Percentiles rank a stretch among this genome's conserved stretches.
These are phyloP conservation scores for Puccinellia tenuiflora DNA, from an alignment of 176 grass and related monocot genomes.

Conservation along the genomic window DNA sequence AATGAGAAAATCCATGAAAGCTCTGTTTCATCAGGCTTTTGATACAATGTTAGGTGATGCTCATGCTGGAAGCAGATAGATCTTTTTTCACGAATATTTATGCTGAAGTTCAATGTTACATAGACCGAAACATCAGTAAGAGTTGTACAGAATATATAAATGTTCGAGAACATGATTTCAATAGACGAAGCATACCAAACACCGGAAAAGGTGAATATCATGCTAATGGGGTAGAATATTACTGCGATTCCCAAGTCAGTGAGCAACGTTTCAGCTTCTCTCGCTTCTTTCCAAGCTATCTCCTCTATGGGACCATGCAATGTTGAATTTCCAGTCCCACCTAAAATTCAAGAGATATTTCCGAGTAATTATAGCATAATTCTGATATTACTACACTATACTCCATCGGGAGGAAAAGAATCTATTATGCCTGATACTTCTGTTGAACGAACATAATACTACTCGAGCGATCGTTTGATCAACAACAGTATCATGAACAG, in stretches of 20 bases:
- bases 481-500: background rate
- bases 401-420: background rate
- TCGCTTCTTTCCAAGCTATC: constrained; percentile 80
- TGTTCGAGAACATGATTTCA: background rate
- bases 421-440: background rate
- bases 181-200: background rate
- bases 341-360: constrained; percentile 32
- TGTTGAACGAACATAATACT: background rate
- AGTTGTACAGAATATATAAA: background rate
- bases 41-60: background rate
- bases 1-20: background rate
- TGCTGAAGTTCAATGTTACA: background rate
- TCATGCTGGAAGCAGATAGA: background rate
- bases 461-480: background rate
- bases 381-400: background rate
- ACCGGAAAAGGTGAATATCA: background rate
- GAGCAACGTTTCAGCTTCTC: constrained; percentile 69
- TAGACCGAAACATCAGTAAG: background rate
- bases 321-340: constrained; percentile 42
- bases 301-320: constrained; percentile 90
- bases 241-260: constrained; percentile 78
- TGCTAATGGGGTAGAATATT: constrained; percentile 35
- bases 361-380: background rate
- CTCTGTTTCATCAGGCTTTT: background rate
- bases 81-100: background rate